phyloP scores from a whole-genome alignment of 228 moss, liverwort and hornwort species.

The Sphagnum magellanicum region DNA sequence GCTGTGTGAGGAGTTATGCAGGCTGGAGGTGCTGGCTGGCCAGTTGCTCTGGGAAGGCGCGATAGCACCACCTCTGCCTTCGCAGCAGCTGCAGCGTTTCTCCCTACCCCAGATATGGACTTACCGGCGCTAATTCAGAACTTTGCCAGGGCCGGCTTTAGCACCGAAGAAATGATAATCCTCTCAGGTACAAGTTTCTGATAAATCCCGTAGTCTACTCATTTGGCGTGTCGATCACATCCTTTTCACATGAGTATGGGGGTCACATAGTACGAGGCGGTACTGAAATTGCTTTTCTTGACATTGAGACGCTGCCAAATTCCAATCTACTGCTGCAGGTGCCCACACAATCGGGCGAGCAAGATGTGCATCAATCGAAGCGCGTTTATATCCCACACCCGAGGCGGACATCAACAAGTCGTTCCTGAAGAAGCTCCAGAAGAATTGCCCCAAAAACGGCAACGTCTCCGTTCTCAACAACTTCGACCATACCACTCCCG shows the following conservation, averaged over 20 bases:
- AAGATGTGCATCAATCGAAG: conserved; percentile 18
- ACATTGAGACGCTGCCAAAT: background rate
- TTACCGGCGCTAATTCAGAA: conserved; percentile 22
- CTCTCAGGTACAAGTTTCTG: conserved; percentile 32
- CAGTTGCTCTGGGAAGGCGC: conserved; percentile 58
- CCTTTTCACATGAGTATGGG: background rate
- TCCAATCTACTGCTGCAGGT: conserved; percentile 18
- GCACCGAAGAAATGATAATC: conserved; percentile 32
- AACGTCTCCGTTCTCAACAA: conserved; percentile 19
- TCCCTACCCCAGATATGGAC: conserved; percentile 24
- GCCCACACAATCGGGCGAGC: conserved; percentile 61
- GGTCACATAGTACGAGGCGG: background rate
- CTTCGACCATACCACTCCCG: conserved; percentile 45
- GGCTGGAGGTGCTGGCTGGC: conserved; percentile 52
- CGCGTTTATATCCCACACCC: conserved; percentile 25
- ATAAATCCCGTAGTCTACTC: background rate
- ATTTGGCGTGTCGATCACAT: background rate
- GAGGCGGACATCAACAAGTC: conserved; percentile 17
- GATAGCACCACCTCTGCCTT: conserved; percentile 32
- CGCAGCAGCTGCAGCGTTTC: background rate
- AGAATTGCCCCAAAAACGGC: conserved; percentile 9
- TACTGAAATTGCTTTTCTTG: background rate
- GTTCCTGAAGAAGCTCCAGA: conserved; percentile 4
- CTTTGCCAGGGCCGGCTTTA: conserved; percentile 39
- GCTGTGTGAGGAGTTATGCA: conserved; percentile 2